phyloP scores from a whole-genome alignment of 257 asterid genomes.

The Plantago major region DNA sequence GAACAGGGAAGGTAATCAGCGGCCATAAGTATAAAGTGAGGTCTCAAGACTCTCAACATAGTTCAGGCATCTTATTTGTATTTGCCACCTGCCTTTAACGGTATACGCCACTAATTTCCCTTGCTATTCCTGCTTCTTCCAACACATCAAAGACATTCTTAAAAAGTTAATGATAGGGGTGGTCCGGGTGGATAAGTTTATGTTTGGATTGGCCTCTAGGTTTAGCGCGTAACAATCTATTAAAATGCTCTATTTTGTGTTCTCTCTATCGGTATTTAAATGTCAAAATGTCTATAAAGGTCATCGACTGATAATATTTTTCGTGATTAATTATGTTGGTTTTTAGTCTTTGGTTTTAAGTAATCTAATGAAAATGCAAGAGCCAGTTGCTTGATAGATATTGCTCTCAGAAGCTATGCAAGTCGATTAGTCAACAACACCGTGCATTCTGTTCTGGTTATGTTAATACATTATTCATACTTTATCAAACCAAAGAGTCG shows the following conservation, averaged over 20 bases:
- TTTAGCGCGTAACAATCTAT: neutral
- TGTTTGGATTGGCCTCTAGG: neutral
- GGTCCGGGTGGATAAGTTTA: conserved; percentile 1
- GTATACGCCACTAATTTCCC: neutral
- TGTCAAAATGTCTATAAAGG: no score
- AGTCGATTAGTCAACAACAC: no score
- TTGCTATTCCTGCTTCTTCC: neutral
- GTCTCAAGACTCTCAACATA: neutral
- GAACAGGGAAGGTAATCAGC: neutral
- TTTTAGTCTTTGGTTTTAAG: no score
- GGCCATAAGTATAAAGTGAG: conserved; percentile 3
- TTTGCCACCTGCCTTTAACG: neutral
- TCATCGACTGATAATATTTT: neutral
- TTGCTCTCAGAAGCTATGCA: no score
- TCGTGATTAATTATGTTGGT: no score
- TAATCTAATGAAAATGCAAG: no score
- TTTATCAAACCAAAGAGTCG: no score
- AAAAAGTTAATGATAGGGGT: neutral
- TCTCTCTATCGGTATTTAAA: no score
- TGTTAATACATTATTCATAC: no score
- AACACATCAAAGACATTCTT: conserved; percentile 10
- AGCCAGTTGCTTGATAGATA: no score
- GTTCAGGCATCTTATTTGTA: neutral
- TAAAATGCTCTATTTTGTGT: neutral
- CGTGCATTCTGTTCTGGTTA: no score